A percentile compares a stretch with the other conserved stretches of the same genome.
These are phyloP conservation scores for Calonectria naviculata DNA, from an alignment of 2,329 filamentous ascomycete species.

Conservation along the genomic window DNA sequence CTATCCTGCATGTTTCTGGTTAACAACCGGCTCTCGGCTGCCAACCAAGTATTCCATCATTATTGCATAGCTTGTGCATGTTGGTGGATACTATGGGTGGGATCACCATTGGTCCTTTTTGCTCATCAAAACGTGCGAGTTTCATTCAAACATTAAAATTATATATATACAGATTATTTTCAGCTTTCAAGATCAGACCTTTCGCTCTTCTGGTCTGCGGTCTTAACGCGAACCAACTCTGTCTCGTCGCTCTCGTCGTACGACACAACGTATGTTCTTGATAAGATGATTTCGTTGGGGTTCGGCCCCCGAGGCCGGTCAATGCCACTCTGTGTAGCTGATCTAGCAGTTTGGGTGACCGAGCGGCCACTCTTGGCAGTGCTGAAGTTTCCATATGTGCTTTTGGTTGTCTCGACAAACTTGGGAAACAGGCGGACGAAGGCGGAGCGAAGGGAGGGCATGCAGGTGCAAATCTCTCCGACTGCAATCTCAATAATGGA, in stretches of 20 bases:
- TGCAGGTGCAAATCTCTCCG: slow-evolving; percentile 1
- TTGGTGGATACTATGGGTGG: background rate
- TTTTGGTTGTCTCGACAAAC: background rate
- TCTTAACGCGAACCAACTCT: background rate
- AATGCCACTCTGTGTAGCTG: background rate
- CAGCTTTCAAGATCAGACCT: background rate
- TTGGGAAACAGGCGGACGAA: background rate
- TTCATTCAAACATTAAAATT: background rate
- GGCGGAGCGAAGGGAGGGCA: background rate
- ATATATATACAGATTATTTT: background rate
- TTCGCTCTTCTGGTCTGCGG: background rate
- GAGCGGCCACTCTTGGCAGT: background rate
- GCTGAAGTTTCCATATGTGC: background rate
- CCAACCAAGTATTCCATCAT: no score
- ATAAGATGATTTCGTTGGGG: background rate
- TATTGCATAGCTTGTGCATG: no score
- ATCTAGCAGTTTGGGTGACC: background rate
- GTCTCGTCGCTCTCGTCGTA: background rate
- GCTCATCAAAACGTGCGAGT: no score
- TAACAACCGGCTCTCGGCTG: no score
- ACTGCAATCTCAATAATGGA: background rate
- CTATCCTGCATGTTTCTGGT: no score
- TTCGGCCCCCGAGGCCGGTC: background rate
- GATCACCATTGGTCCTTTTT: background rate
- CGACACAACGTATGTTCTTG: background rate